A percentile compares a stretch with the other conserved stretches of the same genome.
Evolutionary conservation across 345 rosid genomes (phyloP).

Genomic region (Gossypium anomalum): DNA sequence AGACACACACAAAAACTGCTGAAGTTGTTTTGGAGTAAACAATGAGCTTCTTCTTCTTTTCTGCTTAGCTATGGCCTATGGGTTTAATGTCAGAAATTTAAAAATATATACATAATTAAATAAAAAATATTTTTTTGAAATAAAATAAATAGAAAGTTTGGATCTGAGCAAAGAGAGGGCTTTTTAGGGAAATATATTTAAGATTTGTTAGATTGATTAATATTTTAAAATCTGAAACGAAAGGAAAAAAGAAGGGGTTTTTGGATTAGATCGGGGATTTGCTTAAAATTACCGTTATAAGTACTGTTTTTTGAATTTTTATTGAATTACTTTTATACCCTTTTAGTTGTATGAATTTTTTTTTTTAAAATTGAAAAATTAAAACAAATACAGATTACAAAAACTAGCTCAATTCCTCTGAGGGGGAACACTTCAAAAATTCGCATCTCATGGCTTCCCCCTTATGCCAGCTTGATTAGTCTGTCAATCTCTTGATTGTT

Average conservation of each 20-base stretch:
- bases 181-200: too few species aligned
- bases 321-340: constrained; percentile 18
- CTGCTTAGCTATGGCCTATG: neutral
- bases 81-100: neutral
- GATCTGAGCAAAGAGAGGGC: neutral
- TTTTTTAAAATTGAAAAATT: neutral
- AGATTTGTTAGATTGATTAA: neutral
- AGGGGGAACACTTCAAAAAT: too few species aligned
- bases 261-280: constrained; percentile 3
- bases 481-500: too few species aligned
- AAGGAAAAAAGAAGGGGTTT: neutral
- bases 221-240: neutral
- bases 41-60: neutral
- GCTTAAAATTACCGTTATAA: constrained; percentile 14
- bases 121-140: too few species aligned
- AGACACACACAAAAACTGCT: neutral
- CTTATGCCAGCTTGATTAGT: too few species aligned
- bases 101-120: neutral
- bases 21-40: neutral
- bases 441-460: too few species aligned
- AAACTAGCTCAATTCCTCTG: neutral
- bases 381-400: neutral
- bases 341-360: neutral
- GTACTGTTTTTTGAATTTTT: constrained; percentile 3
- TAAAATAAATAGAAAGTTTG: neutral